Conservation (phyloP, 352 stramenopile species). For the Pythium oligandrum region DNA sequence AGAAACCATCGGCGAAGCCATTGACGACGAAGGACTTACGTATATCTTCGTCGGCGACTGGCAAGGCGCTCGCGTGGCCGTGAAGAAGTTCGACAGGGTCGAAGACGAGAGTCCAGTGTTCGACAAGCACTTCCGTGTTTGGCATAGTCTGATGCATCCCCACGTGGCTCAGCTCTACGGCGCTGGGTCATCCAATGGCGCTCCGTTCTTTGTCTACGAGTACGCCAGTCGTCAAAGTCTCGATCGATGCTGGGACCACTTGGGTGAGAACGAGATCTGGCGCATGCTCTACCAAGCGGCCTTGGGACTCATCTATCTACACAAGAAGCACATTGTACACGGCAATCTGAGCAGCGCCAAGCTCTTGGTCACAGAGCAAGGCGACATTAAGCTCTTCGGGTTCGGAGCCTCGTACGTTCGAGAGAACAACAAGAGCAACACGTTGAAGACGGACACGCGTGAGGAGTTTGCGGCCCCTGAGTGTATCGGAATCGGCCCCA, state of each 20-base stretch:
- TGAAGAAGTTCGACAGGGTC: constrained; percentile 18
- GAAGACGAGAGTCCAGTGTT: constrained; percentile 20
- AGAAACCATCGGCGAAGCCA: background rate
- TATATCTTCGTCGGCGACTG: constrained; percentile 16
- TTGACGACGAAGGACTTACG: constrained; percentile 7
- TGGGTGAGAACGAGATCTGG: constrained; percentile 12
- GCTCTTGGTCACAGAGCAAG: constrained; percentile 1
- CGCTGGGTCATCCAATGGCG: constrained; percentile 13
- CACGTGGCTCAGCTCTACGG: constrained; percentile 26
- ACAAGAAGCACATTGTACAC: constrained; percentile 3
- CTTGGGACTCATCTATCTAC: constrained; percentile 1
- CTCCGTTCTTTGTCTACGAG: constrained; percentile 29
- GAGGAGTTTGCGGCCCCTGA: constrained; percentile 25
- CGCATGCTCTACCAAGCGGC: constrained; percentile 13
- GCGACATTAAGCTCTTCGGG: constrained; percentile 9
- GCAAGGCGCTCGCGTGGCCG: constrained; percentile 18
- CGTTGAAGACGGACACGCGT: background rate
- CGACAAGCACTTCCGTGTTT: constrained; percentile 23
- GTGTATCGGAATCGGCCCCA: constrained; percentile 11
- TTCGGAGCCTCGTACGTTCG: constrained; percentile 10
- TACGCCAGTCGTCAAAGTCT: constrained; percentile 16
- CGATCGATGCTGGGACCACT: constrained; percentile 17
- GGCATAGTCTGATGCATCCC: constrained; percentile 18
- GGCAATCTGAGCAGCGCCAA: constrained; percentile 4
- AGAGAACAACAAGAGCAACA: background rate